These are phyloP conservation scores for Solanum chmielewskii DNA, from an alignment of 257 asterid species.

Conservation along the genomic window DNA sequence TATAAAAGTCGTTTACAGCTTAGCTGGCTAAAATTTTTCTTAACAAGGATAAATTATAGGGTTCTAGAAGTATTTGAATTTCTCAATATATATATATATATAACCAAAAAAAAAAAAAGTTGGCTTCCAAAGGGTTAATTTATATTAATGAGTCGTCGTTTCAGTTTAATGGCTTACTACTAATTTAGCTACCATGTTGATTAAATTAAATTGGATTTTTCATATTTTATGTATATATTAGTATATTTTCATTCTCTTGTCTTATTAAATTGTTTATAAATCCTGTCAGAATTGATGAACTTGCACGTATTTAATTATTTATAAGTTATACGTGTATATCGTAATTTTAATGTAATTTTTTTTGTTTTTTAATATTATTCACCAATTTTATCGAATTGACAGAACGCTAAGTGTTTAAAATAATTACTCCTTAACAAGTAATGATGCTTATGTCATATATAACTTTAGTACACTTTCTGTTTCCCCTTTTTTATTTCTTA, in stretches of 20 bases:
- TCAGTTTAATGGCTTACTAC: neutral
- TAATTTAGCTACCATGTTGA: neutral
- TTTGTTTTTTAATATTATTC: neutral
- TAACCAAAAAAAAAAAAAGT: neutral
- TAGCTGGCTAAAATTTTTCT: neutral
- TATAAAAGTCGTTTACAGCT: neutral
- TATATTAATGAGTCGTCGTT: neutral
- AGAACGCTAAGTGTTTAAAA: too few species aligned
- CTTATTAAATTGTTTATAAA: neutral
- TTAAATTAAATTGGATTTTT: neutral
- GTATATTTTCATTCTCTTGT: neutral
- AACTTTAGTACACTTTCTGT: neutral
- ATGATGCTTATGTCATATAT: neutral
- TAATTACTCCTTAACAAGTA: too few species aligned
- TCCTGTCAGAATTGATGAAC: neutral
- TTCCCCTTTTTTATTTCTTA: too few species aligned
- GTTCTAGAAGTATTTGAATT: neutral
- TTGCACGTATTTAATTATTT: too few species aligned
- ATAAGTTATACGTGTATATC: too few species aligned
- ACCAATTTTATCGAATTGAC: neutral
- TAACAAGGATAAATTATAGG: neutral
- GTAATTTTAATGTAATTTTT: too few species aligned
- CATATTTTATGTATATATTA: neutral
- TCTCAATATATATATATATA: neutral
- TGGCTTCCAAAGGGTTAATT: neutral